A percentile compares a stretch with the other conserved stretches of the same genome.
These are phyloP conservation scores for Starmerella roubikii DNA, from an alignment of 805 yeast genomes.

Conservation along the genomic window DNA sequence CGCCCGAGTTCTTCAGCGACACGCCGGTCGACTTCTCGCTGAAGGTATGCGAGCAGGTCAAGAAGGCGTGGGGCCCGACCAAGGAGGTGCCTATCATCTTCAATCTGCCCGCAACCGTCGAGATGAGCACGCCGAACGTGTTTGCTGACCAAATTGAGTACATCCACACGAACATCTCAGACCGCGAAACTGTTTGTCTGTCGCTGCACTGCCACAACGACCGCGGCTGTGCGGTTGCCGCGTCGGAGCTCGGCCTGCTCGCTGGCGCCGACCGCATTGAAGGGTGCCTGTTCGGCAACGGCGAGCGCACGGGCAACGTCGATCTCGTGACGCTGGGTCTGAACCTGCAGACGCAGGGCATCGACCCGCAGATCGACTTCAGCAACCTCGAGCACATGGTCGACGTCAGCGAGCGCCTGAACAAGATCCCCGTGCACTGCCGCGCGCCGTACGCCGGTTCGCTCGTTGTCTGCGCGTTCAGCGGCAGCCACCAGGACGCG, in stretches of 20 bases:
- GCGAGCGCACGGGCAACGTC: slow-evolving; percentile 80
- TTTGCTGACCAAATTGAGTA: slow-evolving; percentile 78
- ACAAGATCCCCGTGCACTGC: slow-evolving; percentile 64
- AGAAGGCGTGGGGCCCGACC: slow-evolving; percentile 59
- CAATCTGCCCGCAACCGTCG: slow-evolving; percentile 77
- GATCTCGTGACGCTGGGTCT: slow-evolving; percentile 67
- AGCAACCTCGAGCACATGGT: slow-evolving; percentile 52
- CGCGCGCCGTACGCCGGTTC: slow-evolving; percentile 79
- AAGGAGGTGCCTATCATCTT: slow-evolving; percentile 55
- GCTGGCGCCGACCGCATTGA: slow-evolving; percentile 86
- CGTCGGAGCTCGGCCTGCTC: slow-evolving; percentile 65
- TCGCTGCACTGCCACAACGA: slow-evolving; percentile 77
- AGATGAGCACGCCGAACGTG: slow-evolving; percentile 65
- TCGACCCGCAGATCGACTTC: slow-evolving; percentile 57
- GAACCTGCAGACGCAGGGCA: slow-evolving; percentile 68
- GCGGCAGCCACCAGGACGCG: slow-evolving; percentile 82
- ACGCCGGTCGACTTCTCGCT: slow-evolving; percentile 51
- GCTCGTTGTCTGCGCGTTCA: slow-evolving; percentile 68
- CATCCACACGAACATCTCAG: slow-evolving; percentile 44
- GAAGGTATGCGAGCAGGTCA: slow-evolving; percentile 60
- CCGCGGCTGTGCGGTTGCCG: slow-evolving; percentile 83
- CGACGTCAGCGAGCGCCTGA: slow-evolving; percentile 63
- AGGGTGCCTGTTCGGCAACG: slow-evolving; percentile 75
- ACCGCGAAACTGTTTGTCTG: slow-evolving; percentile 58
- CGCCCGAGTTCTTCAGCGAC: slow-evolving; percentile 70